Evolutionary conservation across 164 flowering plant genomes (phyloP).

Genomic region (Chloranthus sessilifolius): DNA sequence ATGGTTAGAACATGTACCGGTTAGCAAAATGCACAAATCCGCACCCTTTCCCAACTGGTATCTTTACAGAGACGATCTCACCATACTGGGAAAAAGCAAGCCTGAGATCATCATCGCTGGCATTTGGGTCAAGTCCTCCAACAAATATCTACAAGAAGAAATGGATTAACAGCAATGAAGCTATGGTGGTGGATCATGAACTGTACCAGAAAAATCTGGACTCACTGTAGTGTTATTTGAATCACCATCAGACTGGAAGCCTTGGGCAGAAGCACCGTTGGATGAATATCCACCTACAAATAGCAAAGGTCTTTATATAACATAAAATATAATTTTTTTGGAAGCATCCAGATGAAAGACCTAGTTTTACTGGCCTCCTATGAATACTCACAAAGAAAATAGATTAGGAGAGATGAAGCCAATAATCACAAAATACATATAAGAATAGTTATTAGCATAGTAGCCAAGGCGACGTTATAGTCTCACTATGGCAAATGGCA

Average conservation of each 20-base stretch:
- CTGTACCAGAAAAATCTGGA: constrained; percentile 1
- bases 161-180: constrained; percentile 15
- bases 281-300: constrained; percentile 64
- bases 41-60: constrained; percentile 92
- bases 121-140: constrained; percentile 88
- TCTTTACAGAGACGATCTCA: constrained; percentile 81
- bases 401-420: too few relatives aligned
- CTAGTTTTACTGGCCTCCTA: too few relatives aligned
- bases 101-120: constrained; percentile 85
- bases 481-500: too few relatives aligned
- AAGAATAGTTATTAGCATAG: too few relatives aligned
- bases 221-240: constrained; percentile 86
- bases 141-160: constrained; percentile 71
- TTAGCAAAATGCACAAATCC: constrained; percentile 94
- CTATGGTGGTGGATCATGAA: not conserved
- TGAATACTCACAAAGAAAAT: too few relatives aligned
- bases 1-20: constrained; percentile 40
- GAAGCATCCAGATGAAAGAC: too few relatives aligned
- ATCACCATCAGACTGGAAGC: constrained; percentile 56
- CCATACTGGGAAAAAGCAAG: constrained; percentile 80
- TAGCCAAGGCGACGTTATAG: too few relatives aligned
- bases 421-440: too few relatives aligned
- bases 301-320: too few relatives aligned
- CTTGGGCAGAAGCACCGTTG: constrained; percentile 49
- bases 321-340: too few relatives aligned